These are phyloP conservation scores for Lecanosticta acicola DNA, from an alignment of 2,329 filamentous ascomycete genomes.

Conservation along the genomic window DNA sequence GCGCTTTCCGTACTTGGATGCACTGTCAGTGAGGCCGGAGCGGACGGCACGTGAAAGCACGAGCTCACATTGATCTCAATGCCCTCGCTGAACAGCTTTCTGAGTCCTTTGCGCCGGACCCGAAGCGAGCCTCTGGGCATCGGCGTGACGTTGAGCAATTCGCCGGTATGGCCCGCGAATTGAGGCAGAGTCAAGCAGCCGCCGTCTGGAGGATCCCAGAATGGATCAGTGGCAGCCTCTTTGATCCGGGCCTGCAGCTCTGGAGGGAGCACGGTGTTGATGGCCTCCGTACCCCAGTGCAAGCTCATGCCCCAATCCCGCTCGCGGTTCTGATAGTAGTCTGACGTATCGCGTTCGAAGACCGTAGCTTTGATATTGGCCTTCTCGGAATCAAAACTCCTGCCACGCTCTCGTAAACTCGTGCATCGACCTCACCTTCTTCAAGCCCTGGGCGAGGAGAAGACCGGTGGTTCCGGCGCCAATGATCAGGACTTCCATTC, in stretches of 20 bases:
- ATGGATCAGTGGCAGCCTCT: conserved; percentile 10
- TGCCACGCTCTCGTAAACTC: neutral
- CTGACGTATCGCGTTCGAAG: conserved; percentile 15
- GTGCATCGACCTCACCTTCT: conserved; percentile 4
- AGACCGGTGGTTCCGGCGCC: conserved; percentile 17
- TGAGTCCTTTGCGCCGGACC: conserved; percentile 14
- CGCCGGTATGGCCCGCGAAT: conserved; percentile 14
- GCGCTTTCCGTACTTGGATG: conserved; percentile 13
- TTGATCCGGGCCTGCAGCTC: conserved; percentile 9
- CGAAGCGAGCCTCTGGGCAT: conserved; percentile 8
- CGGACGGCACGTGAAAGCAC: neutral
- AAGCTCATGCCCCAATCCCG: conserved; percentile 19
- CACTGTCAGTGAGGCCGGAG: neutral
- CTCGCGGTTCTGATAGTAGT: neutral
- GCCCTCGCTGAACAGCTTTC: conserved; percentile 15
- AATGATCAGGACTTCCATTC: conserved; percentile 13
- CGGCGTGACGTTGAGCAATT: conserved; percentile 8
- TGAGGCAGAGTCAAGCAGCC: conserved; percentile 5
- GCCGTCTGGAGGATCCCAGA: neutral
- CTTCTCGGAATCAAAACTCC: neutral
- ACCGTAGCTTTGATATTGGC: conserved; percentile 7
- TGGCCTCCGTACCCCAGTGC: conserved; percentile 12
- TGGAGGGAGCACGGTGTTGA: conserved; percentile 8
- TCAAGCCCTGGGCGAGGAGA: conserved; percentile 17
- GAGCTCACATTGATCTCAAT: conserved; percentile 15